Base-by-base conservation (phyloP, 129 eudicot species). In the Escallonia herrerae region DNA sequence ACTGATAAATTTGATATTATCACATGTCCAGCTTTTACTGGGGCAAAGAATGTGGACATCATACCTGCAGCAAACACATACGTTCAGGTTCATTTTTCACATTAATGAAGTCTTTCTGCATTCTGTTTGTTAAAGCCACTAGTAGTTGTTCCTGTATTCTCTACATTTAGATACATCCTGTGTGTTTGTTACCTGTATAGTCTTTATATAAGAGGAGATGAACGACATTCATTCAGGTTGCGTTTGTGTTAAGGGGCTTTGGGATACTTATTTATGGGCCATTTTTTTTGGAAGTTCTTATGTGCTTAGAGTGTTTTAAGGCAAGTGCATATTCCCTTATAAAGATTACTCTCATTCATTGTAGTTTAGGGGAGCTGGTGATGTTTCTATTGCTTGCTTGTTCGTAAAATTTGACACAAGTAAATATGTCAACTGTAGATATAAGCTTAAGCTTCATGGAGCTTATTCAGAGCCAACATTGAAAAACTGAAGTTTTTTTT, bases 11-110 rank as follows among this genome's bases (percentile, higher is more conserved):
- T 62, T 60, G 50, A 8, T 43, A 43, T 44, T 40, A 40, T 52
- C 51, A 65, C 70, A 62, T 54, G 40, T 73, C 40, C 95, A 93
- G 99, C 91, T 79, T 93, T 93, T 70, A 57, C 95, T 14, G 99
- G 96, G 66, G 87, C 89, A 74, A 80, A 82, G 43, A 83, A 88
- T 76, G 74, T 73, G 6, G 86, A 86, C 51, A 80, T 93, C 67
- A 43, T 83, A 76, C 75, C 90, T 72, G 95, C 99, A 59, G 95
- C 95, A 63, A 84, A 93, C 75, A 83, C 87, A 71, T 93, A 89
- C 65, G 87, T 89, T 59, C 98, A 93, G 96, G 98, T 93, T 78
- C 61, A 60, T 64, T 51, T 66, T 22, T 43, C 15, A 49, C 60
- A 57, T 52, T 38, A 63, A 55, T 65, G 51, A 62, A 53, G 68